Evolutionary conservation across 352 stramenopile species (phyloP).

Genomic region (Phytopythium kandeliae): DNA sequence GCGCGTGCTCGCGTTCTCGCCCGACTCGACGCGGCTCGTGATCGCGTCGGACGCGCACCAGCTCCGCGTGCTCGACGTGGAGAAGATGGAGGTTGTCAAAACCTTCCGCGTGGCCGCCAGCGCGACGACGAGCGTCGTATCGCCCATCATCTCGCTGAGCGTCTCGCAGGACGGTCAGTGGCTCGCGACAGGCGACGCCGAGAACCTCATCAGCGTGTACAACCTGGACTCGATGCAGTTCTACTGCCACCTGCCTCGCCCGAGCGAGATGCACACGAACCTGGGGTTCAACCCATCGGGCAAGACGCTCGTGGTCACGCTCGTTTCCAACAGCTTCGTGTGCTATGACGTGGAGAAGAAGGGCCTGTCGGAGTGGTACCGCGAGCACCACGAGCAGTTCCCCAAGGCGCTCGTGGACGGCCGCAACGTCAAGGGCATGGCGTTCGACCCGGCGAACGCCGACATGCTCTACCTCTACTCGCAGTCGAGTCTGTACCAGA

Average conservation of each 20-base stretch:
- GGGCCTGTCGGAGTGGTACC: constrained; percentile 68
- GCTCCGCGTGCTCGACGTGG: constrained; percentile 67
- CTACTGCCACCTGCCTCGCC: constrained; percentile 65
- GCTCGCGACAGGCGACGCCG: constrained; percentile 60
- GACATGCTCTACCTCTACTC: constrained; percentile 80
- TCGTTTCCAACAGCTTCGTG: constrained; percentile 81
- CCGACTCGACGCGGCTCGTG: constrained; percentile 71
- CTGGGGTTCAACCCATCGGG: constrained; percentile 69
- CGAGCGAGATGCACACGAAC: constrained; percentile 12
- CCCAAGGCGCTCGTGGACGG: constrained; percentile 70
- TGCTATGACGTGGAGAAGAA: constrained; percentile 85
- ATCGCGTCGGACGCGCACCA: constrained; percentile 58
- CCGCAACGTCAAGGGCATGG: constrained; percentile 74
- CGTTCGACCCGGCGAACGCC: constrained; percentile 69
- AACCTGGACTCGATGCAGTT: constrained; percentile 88
- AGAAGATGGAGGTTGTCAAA: constrained; percentile 70
- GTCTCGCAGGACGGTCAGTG: constrained; percentile 78
- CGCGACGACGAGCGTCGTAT: constrained; percentile 14
- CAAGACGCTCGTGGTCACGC: constrained; percentile 73
- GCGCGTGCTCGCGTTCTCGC: constrained; percentile 68
- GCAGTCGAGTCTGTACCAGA: constrained; percentile 75
- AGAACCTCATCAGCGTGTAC: constrained; percentile 73
- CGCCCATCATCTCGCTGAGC: constrained; percentile 60
- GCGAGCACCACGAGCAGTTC: constrained; percentile 57
- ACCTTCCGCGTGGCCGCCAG: constrained; percentile 44